These are phyloP conservation scores for Nothophoma quercina DNA, from an alignment of 2,329 filamentous ascomycete genomes.

Conservation along the genomic window DNA sequence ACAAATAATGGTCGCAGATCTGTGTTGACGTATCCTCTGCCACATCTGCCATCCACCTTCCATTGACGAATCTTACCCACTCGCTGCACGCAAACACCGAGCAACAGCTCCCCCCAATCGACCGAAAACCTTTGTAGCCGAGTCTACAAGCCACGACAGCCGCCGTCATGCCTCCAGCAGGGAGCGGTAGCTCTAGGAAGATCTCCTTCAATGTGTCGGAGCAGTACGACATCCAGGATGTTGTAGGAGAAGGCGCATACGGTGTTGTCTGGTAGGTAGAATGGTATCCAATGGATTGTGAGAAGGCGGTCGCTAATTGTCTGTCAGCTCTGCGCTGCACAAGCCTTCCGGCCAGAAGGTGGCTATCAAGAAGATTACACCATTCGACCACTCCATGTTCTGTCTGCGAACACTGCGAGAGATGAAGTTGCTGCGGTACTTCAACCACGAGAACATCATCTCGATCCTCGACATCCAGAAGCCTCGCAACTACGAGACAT, in stretches of 20 bases:
- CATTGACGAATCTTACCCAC: slow-evolving; percentile 7
- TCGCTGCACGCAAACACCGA: slow-evolving; percentile 22
- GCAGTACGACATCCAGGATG: slow-evolving; percentile 99
- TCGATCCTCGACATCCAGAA: slow-evolving; percentile 99
- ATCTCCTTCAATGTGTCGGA: slow-evolving; percentile 99
- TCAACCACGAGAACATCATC: slow-evolving; percentile 99
- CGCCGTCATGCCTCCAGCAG: slow-evolving; percentile 48
- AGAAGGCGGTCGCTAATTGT: slow-evolving; percentile 26
- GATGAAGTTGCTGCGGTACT: slow-evolving; percentile 98
- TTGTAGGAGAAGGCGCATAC: slow-evolving; percentile 97
- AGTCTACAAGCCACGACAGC: slow-evolving; percentile 27
- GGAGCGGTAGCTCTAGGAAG: slow-evolving; percentile 73
- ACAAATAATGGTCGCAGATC: slow-evolving; percentile 30
- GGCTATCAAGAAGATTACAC: slow-evolving; percentile 99
- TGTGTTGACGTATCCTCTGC: slow-evolving; percentile 8
- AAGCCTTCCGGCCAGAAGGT: slow-evolving; percentile 98
- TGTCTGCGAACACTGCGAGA: slow-evolving; percentile 94
- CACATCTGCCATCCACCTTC: slow-evolving; percentile 4
- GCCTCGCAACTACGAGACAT: slow-evolving; percentile 92
- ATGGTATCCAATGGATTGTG: background rate
- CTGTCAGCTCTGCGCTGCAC: slow-evolving; percentile 85
- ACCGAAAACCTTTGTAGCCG: slow-evolving; percentile 22
- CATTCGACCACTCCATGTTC: slow-evolving; percentile 99
- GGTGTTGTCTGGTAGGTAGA: slow-evolving; percentile 90
- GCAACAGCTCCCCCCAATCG: slow-evolving; percentile 23